These are phyloP conservation scores for Neonothopanus nambi DNA, from an alignment of 1,284 basidiomycete species.

Conservation along the genomic window DNA sequence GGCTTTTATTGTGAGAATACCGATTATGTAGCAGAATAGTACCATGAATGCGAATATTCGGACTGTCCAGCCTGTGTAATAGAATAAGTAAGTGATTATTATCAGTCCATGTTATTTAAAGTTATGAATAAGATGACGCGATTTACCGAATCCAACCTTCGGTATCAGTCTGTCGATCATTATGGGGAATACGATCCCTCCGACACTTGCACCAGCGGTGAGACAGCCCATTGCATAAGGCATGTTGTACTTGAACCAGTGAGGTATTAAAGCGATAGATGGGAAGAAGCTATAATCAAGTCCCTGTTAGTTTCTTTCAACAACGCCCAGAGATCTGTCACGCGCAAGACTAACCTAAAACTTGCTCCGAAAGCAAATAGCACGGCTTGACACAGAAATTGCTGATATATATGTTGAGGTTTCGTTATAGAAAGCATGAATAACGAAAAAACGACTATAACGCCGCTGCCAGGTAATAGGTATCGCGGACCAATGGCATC, in stretches of 20 bases:
- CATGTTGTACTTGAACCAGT: slow-evolving; percentile 25
- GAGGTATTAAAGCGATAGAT: slow-evolving; percentile 21
- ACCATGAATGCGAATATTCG: slow-evolving; percentile 26
- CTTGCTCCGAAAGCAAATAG: slow-evolving; percentile 27
- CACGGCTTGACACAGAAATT: slow-evolving; percentile 27
- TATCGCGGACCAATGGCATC: slow-evolving; percentile 26
- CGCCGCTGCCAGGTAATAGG: slow-evolving; percentile 26
- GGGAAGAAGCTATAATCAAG: slow-evolving; percentile 24
- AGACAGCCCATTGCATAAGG: slow-evolving; percentile 25
- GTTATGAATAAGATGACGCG: background rate
- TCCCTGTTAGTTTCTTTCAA: background rate
- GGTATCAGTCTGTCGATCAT: slow-evolving; percentile 22
- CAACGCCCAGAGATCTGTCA: slow-evolving; percentile 7
- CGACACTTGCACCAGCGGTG: slow-evolving; percentile 22
- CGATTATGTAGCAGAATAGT: slow-evolving; percentile 22
- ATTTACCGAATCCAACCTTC: slow-evolving; percentile 23
- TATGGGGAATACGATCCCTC: slow-evolving; percentile 28
- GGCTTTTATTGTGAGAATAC: slow-evolving; percentile 23
- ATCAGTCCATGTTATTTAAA: background rate
- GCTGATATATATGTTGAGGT: slow-evolving; percentile 30
- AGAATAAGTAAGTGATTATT: background rate
- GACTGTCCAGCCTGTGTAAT: slow-evolving; percentile 25
- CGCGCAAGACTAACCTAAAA: slow-evolving; percentile 21
- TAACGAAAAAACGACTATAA: slow-evolving; percentile 23
- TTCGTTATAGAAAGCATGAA: slow-evolving; percentile 29